Conservation (phyloP, 2,329 filamentous ascomycete genomes). For the Hymenoscyphus albidus region DNA sequence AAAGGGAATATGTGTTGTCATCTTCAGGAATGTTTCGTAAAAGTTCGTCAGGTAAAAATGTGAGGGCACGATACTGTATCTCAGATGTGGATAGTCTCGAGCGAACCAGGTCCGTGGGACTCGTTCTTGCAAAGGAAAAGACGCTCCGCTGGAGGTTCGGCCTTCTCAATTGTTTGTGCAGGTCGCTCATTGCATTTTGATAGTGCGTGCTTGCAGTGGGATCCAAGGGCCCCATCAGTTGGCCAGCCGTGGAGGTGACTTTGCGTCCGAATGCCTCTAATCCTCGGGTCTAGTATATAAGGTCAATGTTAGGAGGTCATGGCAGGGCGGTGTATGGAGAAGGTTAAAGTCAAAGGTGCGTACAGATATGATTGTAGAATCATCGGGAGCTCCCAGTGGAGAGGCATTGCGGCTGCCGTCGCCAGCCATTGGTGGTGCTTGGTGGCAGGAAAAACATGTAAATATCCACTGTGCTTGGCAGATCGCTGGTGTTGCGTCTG, state of each 20-base stretch:
- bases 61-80: slow-evolving; percentile 89
- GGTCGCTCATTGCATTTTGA: slow-evolving; percentile 79
- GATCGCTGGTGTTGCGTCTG: slow-evolving; percentile 6
- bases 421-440: slow-evolving; percentile 33
- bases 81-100: slow-evolving; percentile 86
- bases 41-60: slow-evolving; percentile 85
- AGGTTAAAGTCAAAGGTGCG: slow-evolving; percentile 7
- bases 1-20: slow-evolving; percentile 83
- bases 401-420: slow-evolving; percentile 35
- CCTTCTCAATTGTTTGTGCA: slow-evolving; percentile 82
- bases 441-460: slow-evolving; percentile 29
- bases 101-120: slow-evolving; percentile 89
- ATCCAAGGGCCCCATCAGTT: slow-evolving; percentile 73
- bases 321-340: neutral
- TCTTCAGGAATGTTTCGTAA: slow-evolving; percentile 84
- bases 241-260: slow-evolving; percentile 87
- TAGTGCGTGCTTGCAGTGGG: slow-evolving; percentile 63
- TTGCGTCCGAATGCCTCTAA: slow-evolving; percentile 92
- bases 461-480: slow-evolving; percentile 9
- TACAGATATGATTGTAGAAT: slow-evolving; percentile 36
- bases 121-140: slow-evolving; percentile 85
- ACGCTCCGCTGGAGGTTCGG: slow-evolving; percentile 83
- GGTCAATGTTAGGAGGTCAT: slow-evolving; percentile 9
- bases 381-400: slow-evolving; percentile 27
- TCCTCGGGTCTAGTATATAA: slow-evolving; percentile 64